Base-by-base conservation (phyloP, 352 stramenopile species). In the Aphanomyces stellatus region DNA sequence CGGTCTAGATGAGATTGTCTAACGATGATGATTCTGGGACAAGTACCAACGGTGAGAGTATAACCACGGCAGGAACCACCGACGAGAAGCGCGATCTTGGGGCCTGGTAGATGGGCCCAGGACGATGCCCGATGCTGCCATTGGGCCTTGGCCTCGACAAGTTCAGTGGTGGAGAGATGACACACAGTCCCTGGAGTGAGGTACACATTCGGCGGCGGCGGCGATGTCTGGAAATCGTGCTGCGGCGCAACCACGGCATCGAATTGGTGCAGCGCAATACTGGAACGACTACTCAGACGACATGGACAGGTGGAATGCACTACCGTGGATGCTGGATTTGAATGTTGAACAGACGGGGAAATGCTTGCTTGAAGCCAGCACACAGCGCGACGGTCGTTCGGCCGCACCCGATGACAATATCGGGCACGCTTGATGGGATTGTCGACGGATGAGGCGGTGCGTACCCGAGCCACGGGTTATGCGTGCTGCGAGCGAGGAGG, bases 311-410 rank as follows among this genome's bases (percentile, higher is more conserved):
- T 42, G 31, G n/a, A 48, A 24, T 3, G 11, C 15, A 25, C 13
- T 62, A 62, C 53, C 80, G 79, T 19, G 83, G 83, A 49, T 92
- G 83, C 65, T 92, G 80, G 65, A 92, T 87, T 68, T 92, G 83
- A 48, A 92, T 76, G 71, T 84, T 87, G 51, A 84, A 86, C 15
- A 79, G 67, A 11, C 31, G 24, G 22, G 60, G 35, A 55, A 62
- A 64, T 8, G 49, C 42, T 66, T 53, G 73, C 63, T 84, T 85
- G 60, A 89, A 62, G 41, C 77, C 69, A 8, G 78, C 81, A 65
- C 81, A 85, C 13, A 92, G 69, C 42, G 83, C 66, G 24, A 90
- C 78, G 0, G 83, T 92, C 15, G 80, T 79, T 1, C 83, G 75
- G 17, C 83, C 83, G 57, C 80, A 90, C 8, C 83, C 83, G 34